These are phyloP conservation scores for Camellia oleifera DNA, from an alignment of 179 eudicot species.

Conservation along the genomic window DNA sequence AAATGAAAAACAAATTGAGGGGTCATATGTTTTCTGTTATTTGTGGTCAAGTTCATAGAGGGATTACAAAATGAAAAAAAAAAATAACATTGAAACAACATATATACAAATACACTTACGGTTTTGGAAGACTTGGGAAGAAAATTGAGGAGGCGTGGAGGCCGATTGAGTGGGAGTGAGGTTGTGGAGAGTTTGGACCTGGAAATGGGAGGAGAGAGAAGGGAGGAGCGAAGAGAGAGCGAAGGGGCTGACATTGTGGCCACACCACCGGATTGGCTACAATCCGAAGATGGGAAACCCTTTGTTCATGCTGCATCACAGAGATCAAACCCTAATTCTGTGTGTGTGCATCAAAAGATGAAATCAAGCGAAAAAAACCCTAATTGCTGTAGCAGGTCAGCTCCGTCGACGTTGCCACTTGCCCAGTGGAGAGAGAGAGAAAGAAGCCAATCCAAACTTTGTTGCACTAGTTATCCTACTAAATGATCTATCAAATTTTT, in stretches of 20 bases:
- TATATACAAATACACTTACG: slow-evolving; percentile 1
- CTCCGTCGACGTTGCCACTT: background rate
- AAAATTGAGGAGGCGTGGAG: slow-evolving; percentile 6
- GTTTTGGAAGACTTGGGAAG: slow-evolving; percentile 6
- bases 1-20: no score
- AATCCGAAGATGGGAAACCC: slow-evolving; percentile 15
- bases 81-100: background rate
- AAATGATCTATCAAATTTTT: no score
- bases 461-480: background rate
- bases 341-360: slow-evolving; percentile 16
- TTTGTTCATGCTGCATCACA: slow-evolving; percentile 21
- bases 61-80: background rate
- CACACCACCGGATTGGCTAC: slow-evolving; percentile 18
- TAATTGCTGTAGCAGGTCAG: background rate
- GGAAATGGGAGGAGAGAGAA: slow-evolving; percentile 9
- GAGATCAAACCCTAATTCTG: slow-evolving; percentile 13
- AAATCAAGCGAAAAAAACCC: slow-evolving; percentile 8
- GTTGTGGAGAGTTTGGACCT: slow-evolving; percentile 6
- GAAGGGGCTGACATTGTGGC: slow-evolving; percentile 12
- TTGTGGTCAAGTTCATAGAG: no score
- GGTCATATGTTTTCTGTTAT: no score
- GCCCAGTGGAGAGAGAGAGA: slow-evolving; percentile 16
- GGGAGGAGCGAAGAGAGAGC: slow-evolving; percentile 17
- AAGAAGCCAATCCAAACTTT: background rate
- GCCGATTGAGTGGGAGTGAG: background rate